These are phyloP conservation scores for Yueomyces sp. DNA, from an alignment of 805 yeast genomes.

Conservation along the genomic window DNA sequence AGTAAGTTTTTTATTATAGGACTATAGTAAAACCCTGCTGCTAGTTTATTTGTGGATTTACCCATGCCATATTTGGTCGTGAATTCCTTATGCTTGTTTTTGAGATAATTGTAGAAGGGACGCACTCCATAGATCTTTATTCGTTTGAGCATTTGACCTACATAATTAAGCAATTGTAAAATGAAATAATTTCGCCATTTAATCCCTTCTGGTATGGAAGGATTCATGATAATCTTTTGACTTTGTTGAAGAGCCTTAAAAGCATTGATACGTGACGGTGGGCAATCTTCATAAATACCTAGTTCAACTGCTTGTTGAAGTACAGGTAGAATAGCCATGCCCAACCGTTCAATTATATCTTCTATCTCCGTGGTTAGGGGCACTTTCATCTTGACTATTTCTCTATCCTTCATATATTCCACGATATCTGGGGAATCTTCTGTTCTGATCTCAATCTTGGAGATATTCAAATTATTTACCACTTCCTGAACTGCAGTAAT, in stretches of 20 bases:
- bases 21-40: conserved; percentile 48
- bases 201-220: conserved; percentile 46
- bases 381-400: conserved; percentile 46
- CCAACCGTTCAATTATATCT: conserved; percentile 39
- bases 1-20: conserved; percentile 34
- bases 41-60: conserved; percentile 51
- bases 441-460: conserved; percentile 73
- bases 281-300: conserved; percentile 48
- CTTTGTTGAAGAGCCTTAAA: conserved; percentile 61
- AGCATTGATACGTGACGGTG: conserved; percentile 55
- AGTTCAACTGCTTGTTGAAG: conserved; percentile 49
- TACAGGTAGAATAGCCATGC: conserved; percentile 55
- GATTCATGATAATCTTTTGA: conserved; percentile 41
- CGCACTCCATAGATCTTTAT: conserved; percentile 71
- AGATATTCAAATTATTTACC: conserved; percentile 56
- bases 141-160: conserved; percentile 58
- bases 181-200: conserved; percentile 62
- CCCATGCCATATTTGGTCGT: conserved; percentile 42
- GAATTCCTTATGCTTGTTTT: conserved; percentile 43
- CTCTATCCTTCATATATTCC: conserved; percentile 63
- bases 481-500: conserved; percentile 82
- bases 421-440: conserved; percentile 70
- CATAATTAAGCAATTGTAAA: conserved; percentile 35
- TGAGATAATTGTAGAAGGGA: conserved; percentile 59
- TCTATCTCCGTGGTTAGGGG: conserved; percentile 40